Percentiles rank a stretch among this genome's conserved stretches.
phyloP scores from a whole-genome alignment of 805 yeast species.

The Saturnispora zaruensis region DNA sequence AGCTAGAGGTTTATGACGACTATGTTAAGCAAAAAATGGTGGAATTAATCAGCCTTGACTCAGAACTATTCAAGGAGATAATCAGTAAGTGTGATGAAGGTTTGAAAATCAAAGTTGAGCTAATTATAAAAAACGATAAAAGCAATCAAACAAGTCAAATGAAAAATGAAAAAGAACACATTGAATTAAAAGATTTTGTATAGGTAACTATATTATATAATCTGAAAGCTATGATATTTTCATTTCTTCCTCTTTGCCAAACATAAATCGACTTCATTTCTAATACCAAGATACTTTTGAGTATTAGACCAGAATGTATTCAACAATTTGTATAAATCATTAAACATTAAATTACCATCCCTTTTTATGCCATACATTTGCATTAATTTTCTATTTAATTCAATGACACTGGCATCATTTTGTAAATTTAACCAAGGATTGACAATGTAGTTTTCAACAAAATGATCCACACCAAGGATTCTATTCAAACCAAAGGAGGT shows the following conservation, averaged over 20 bases:
- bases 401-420: conserved; percentile 12
- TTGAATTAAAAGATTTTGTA: conserved; percentile 44
- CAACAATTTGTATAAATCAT: conserved; percentile 3
- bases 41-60: conserved; percentile 36
- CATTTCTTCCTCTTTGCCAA: conserved; percentile 10
- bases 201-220: conserved; percentile 5
- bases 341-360: conserved; percentile 13
- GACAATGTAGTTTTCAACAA: background rate
- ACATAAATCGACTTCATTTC: conserved; percentile 10
- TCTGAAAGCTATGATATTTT: background rate
- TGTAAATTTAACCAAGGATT: conserved; percentile 14
- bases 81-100: conserved; percentile 31
- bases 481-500: conserved; percentile 40
- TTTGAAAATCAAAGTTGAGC: conserved; percentile 37
- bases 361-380: conserved; percentile 14
- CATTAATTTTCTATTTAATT: conserved; percentile 16
- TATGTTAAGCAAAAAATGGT: conserved; percentile 42
- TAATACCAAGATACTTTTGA: conserved; percentile 8
- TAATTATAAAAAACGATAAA: conserved; percentile 32
- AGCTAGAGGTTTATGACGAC: conserved; percentile 20
- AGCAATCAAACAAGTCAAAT: conserved; percentile 13
- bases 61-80: conserved; percentile 41
- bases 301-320: background rate
- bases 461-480: background rate
- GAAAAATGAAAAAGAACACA: conserved; percentile 29